Conservation (phyloP, 1,139 yeast species). For the Wickerhamomyces sp. region DNA sequence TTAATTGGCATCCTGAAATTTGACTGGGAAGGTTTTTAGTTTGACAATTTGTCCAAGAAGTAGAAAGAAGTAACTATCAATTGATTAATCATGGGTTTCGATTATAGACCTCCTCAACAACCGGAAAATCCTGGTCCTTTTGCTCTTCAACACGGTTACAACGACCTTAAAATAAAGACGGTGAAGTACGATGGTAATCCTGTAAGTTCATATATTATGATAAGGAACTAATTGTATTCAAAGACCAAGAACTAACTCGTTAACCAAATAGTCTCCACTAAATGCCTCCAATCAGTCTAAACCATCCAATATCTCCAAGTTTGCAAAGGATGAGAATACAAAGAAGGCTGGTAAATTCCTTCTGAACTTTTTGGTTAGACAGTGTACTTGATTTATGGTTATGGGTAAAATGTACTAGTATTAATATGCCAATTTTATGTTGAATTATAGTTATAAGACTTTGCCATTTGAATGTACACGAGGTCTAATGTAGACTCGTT, state of each 20-base stretch:
- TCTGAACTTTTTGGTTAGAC: constrained; percentile 11
- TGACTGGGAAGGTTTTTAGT: too few species aligned
- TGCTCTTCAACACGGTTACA: constrained; percentile 5
- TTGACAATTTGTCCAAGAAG: too few species aligned
- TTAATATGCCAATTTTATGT: too few species aligned
- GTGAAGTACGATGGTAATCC: constrained; percentile 5
- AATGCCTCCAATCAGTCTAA: constrained; percentile 14
- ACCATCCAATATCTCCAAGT: constrained; percentile 11
- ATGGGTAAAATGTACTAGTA: too few species aligned
- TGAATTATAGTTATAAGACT: too few species aligned
- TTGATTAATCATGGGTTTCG: constrained; percentile 12
- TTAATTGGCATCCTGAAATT: too few species aligned
- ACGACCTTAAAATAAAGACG: not conserved
- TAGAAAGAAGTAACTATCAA: too few species aligned
- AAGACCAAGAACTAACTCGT: too few species aligned
- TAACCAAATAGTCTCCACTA: constrained; percentile 11
- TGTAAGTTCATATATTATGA: constrained; percentile 3
- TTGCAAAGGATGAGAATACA: constrained; percentile 19
- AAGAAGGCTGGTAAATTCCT: constrained; percentile 21
- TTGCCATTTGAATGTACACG: too few species aligned
- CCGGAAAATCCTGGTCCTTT: constrained; percentile 20
- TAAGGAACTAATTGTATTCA: too few species aligned
- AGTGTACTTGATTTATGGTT: constrained; percentile 11
- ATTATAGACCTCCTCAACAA: constrained; percentile 17
- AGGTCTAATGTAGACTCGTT: too few species aligned